A percentile compares a stretch with the other conserved stretches of the same genome.
Evolutionary conservation across 1,284 basidiomycete genomes (phyloP).

Genomic region (Meripilus lineatus): DNA sequence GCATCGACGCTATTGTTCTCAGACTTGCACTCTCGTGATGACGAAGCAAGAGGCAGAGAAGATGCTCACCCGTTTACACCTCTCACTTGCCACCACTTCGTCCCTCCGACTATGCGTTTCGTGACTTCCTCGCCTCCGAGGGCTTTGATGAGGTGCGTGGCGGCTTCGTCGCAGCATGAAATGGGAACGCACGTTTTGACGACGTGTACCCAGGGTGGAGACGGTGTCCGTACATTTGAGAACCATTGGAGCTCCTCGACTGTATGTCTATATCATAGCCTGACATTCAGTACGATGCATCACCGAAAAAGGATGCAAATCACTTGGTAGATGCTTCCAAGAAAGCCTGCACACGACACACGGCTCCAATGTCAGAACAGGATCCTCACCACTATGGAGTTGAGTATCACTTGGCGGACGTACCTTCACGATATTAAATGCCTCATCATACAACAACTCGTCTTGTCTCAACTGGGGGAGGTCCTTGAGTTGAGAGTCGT

Average conservation of each 20-base stretch:
- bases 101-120: constrained; percentile 78
- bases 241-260: constrained; percentile 86
- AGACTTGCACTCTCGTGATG: constrained; percentile 1
- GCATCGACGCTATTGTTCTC: constrained; percentile 68
- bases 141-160: constrained; percentile 70
- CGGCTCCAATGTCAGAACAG: not conserved
- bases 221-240: constrained; percentile 80
- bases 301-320: not conserved
- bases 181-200: constrained; percentile 73
- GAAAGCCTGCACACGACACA: constrained; percentile 33
- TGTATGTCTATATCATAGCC: constrained; percentile 48
- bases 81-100: constrained; percentile 96
- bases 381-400: constrained; percentile 5
- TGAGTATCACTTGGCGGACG: no score
- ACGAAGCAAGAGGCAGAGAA: not conserved
- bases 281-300: not conserved
- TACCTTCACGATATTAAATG: constrained; percentile 78
- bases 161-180: constrained; percentile 75
- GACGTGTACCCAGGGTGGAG: constrained; percentile 86
- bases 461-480: constrained; percentile 57
- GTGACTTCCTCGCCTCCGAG: constrained; percentile 81
- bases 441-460: constrained; percentile 80
- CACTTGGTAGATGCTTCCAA: constrained; percentile 41
- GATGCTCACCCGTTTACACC: constrained; percentile 60
- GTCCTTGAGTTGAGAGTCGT: constrained; percentile 25